Percentiles rank a stretch among this genome's conserved stretches.
Evolutionary conservation across 2,329 filamentous ascomycete genomes (phyloP).

Genomic region (Colletotrichum karsti): DNA sequence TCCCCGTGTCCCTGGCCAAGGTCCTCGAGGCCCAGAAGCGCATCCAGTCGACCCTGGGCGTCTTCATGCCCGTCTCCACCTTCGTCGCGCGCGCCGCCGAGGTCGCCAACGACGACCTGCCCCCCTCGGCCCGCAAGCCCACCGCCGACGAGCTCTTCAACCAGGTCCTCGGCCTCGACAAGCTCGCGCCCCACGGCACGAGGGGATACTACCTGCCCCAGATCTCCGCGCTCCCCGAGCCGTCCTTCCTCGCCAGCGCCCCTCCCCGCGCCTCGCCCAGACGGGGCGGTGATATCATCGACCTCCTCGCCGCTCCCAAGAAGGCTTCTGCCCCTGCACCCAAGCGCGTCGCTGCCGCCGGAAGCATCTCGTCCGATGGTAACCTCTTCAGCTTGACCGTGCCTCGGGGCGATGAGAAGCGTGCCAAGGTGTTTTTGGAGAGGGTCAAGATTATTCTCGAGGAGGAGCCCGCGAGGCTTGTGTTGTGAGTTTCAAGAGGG

Average conservation of each 20-base stretch:
- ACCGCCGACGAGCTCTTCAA: conserved; percentile 88
- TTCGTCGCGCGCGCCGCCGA: conserved; percentile 88
- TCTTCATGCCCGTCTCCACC: conserved; percentile 83
- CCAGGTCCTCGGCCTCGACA: conserved; percentile 79
- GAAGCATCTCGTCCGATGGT: conserved; percentile 61
- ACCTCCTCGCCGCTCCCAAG: conserved; percentile 70
- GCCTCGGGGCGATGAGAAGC: conserved; percentile 80
- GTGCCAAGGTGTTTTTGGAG: conserved; percentile 84
- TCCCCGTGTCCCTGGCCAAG: conserved; percentile 81
- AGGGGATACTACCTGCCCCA: conserved; percentile 76
- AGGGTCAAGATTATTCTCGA: conserved; percentile 86
- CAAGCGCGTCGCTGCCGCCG: conserved; percentile 30
- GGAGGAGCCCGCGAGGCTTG: conserved; percentile 78
- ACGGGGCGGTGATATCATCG: conserved; percentile 76
- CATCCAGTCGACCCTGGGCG: conserved; percentile 79
- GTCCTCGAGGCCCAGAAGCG: conserved; percentile 84
- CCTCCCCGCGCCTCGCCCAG: conserved; percentile 36
- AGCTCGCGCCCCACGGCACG: conserved; percentile 50
- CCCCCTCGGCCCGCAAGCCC: conserved; percentile 71
- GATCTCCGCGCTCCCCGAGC: conserved; percentile 66
- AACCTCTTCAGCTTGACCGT: conserved; percentile 88
- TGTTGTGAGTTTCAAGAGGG: conserved; percentile 64
- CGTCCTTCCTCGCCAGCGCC: conserved; percentile 47
- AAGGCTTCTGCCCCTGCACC: conserved; percentile 26
- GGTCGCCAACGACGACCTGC: conserved; percentile 87